A percentile compares a stretch with the other conserved stretches of the same genome.
Conservation (phyloP, 2,329 filamentous ascomycete species). For the Exophiala dermatitidis region DNA sequence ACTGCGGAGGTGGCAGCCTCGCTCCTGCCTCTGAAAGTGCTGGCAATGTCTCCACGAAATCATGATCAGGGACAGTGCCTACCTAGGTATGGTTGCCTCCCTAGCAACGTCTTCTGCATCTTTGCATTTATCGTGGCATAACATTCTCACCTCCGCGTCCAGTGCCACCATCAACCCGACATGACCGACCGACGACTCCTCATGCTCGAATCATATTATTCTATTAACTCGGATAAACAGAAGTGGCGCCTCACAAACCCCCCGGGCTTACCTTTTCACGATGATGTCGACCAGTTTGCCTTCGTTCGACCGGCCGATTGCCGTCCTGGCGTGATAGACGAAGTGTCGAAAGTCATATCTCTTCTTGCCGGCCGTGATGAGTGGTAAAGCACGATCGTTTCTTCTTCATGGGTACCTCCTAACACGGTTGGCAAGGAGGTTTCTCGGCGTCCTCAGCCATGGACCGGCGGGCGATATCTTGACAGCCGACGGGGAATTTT, state of each 20-base stretch:
- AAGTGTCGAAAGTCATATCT: constrained; percentile 10
- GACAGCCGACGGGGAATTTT: constrained; percentile 4
- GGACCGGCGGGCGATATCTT: constrained; percentile 10
- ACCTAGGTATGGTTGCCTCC: too few species aligned
- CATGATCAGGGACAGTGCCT: too few species aligned
- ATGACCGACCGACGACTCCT: constrained; percentile 17
- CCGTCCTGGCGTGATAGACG: constrained; percentile 9
- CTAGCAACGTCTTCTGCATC: too few species aligned
- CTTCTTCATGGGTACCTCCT: background rate
- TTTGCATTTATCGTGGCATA: too few species aligned
- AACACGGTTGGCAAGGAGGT: constrained; percentile 5
- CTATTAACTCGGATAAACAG: constrained; percentile 2
- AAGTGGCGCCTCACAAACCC: constrained; percentile 11
- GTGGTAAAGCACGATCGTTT: constrained; percentile 4
- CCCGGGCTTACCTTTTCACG: constrained; percentile 9
- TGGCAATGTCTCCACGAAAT: too few species aligned
- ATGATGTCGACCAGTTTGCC: constrained; percentile 6
- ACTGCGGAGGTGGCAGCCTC: too few species aligned
- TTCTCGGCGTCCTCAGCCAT: constrained; percentile 16
- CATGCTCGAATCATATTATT: constrained; percentile 14
- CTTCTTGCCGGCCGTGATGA: constrained; percentile 7
- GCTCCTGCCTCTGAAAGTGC: too few species aligned
- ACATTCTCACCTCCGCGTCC: too few species aligned
- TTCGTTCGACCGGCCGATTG: constrained; percentile 11
- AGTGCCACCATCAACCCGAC: too few species aligned